Conservation (phyloP, 1,139 yeast genomes). For the Petasospora fabianii region DNA sequence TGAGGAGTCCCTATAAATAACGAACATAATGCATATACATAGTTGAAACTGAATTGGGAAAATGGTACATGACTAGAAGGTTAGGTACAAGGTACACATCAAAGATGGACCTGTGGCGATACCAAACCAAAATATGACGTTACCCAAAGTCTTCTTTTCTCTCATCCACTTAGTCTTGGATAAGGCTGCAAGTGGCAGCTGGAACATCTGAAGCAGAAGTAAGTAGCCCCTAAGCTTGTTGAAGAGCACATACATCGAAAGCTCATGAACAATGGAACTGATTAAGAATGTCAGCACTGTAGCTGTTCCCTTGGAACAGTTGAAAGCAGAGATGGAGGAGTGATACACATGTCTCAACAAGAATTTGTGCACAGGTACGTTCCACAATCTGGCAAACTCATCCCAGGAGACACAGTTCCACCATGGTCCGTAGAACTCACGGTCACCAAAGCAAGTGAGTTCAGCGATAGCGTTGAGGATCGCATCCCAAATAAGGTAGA, state of each 20-base stretch:
- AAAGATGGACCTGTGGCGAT: slow-evolving; percentile 87
- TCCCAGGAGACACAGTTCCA: slow-evolving; percentile 97
- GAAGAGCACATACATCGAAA: slow-evolving; percentile 89
- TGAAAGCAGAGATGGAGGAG: slow-evolving; percentile 75
- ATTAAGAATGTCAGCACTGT: slow-evolving; percentile 77
- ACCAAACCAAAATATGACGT: slow-evolving; percentile 87
- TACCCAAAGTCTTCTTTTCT: slow-evolving; percentile 63
- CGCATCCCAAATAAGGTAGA: slow-evolving; percentile 92
- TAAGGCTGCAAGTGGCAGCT: slow-evolving; percentile 57
- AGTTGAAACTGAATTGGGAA: too few species aligned
- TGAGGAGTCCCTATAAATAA: slow-evolving; percentile 24
- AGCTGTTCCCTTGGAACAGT: slow-evolving; percentile 63
- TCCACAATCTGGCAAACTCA: slow-evolving; percentile 93
- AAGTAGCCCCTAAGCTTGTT: slow-evolving; percentile 77
- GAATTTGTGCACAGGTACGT: slow-evolving; percentile 90
- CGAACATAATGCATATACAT: too few species aligned
- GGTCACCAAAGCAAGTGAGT: slow-evolving; percentile 77
- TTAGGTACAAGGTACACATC: slow-evolving; percentile 78
- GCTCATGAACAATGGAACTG: slow-evolving; percentile 82
- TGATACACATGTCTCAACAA: slow-evolving; percentile 91
- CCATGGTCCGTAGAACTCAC: slow-evolving; percentile 95
- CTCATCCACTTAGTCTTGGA: slow-evolving; percentile 50
- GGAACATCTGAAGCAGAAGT: slow-evolving; percentile 74
- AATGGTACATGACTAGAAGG: slow-evolving; percentile 44
- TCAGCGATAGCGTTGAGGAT: slow-evolving; percentile 89